Evolutionary conservation across 768 basidiomycete genomes (phyloP).

Genomic region (Lactarius psammicola): DNA sequence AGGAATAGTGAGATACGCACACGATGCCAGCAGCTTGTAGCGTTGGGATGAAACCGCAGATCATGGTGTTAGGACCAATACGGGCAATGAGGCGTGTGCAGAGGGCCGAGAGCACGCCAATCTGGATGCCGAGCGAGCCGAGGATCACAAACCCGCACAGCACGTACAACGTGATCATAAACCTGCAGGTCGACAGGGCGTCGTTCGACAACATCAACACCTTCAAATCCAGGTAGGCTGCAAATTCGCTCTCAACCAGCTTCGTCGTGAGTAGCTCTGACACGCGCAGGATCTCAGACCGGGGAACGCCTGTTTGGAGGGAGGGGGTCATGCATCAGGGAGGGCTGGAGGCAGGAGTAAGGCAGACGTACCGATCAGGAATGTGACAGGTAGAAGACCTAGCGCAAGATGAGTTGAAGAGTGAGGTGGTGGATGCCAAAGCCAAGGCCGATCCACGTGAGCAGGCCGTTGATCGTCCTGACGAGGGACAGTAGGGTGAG

Average conservation of each 20-base stretch:
- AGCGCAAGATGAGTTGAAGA: slow-evolving; percentile 79
- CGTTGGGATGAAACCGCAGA: slow-evolving; percentile 68
- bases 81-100: slow-evolving; percentile 68
- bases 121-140: slow-evolving; percentile 82
- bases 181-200: slow-evolving; percentile 69
- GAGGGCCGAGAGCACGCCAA: slow-evolving; percentile 68
- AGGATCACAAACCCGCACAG: slow-evolving; percentile 92
- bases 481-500: slow-evolving; percentile 83
- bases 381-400: slow-evolving; percentile 88
- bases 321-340: slow-evolving; percentile 15
- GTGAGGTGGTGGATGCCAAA: slow-evolving; percentile 83
- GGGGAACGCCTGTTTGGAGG: slow-evolving; percentile 58
- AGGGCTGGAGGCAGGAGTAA: too few species aligned
- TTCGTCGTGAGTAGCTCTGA: slow-evolving; percentile 82
- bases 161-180: slow-evolving; percentile 80
- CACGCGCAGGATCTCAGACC: slow-evolving; percentile 75
- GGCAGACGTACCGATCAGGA: slow-evolving; percentile 52
- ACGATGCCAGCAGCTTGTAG: slow-evolving; percentile 60
- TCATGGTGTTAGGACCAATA: slow-evolving; percentile 65
- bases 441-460: slow-evolving; percentile 86
- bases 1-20: slow-evolving; percentile 37
- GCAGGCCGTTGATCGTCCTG: slow-evolving; percentile 74
- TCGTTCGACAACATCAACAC: slow-evolving; percentile 43
- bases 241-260: slow-evolving; percentile 84
- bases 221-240: slow-evolving; percentile 63